Evolutionary conservation across 306 rosid species (phyloP).

Genomic region (Gastrolobium villosum): DNA sequence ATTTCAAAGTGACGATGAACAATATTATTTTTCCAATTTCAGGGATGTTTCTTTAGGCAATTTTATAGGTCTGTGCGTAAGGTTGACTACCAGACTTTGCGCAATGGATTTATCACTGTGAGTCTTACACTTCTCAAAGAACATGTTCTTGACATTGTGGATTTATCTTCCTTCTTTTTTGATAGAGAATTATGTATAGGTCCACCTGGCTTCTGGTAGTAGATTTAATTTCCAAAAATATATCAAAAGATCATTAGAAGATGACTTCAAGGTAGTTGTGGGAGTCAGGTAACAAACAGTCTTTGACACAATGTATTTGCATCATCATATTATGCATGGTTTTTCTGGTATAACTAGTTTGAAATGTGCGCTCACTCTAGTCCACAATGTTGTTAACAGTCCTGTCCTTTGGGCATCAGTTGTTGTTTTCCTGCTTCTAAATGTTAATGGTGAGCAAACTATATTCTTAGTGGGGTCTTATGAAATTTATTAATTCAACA

Average conservation of each 20-base stretch:
- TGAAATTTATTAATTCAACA: conserved; percentile 4
- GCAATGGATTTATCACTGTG: conserved; percentile 87
- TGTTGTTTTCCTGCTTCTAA: conserved; percentile 77
- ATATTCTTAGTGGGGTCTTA: neutral
- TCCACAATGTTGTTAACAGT: conserved; percentile 61
- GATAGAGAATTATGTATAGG: conserved; percentile 60
- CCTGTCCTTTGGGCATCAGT: conserved; percentile 93
- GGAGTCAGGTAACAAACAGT: conserved; percentile 78
- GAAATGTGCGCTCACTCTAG: conserved; percentile 40
- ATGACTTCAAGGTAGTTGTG: conserved; percentile 88
- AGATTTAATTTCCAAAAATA: conserved; percentile 93
- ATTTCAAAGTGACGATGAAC: neutral
- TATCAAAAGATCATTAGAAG: conserved; percentile 92
- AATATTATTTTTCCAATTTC: conserved; percentile 39
- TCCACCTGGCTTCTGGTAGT: conserved; percentile 84
- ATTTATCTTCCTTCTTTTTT: conserved; percentile 15
- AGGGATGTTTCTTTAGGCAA: conserved; percentile 94
- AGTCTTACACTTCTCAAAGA: conserved; percentile 51
- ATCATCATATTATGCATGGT: neutral
- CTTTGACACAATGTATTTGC: conserved; percentile 25
- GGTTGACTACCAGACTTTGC: conserved; percentile 78
- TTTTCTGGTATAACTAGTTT: conserved; percentile 23
- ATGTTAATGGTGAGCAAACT: conserved; percentile 70
- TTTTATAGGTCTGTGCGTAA: conserved; percentile 83
- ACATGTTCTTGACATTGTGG: neutral